Base-by-base conservation (phyloP, 306 rosid genomes). In the Castanopsis chinensis region DNA sequence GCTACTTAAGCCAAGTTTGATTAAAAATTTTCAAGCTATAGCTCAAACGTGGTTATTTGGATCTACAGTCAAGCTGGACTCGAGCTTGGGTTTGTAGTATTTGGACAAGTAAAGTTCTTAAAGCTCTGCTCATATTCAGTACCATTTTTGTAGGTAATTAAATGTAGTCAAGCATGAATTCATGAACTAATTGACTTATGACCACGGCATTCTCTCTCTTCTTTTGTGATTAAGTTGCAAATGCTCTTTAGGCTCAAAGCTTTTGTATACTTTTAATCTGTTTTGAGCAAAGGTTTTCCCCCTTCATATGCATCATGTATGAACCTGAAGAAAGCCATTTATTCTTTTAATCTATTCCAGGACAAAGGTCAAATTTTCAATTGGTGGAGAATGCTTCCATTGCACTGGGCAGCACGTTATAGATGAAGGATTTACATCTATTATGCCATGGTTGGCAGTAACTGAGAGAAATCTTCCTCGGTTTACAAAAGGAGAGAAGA, bases 361-460 rank as follows among this genome's bases (percentile, higher is more conserved):
- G 90, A 90, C 91, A 76, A 94, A 86, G 87, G 88, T 89, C 68
- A 91, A 87, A 61, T 91, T 94, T 90, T 86, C 89, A 71, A 75
- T 84, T n/a, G 97, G 92, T 21, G 97, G 95, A 64, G 99, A 94
- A 84, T 82, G 78, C 78, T 92, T 94, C 88, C 89, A 94, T 72
- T 94, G 93, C 82, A 92, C 90, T 9, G 99, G 99, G 77, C 86
- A 85, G 28, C 92, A 78, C 69, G 94, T 91, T 71, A 78, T 77
- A 27, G 83, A 80, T 56, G 88, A 85, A 81, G 99, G 99, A 52
- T 94, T 88, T 83, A 92, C 99, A 28, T 80, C 95, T 77, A 80
- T 94, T 21, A 94, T 94, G 99, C 97, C 97, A 64, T 92, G 99
- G 99, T 84, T 94, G 88, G 95, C 92, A 67, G 74, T 94, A 79